Conservation (phyloP, 805 yeast species). For the Teunomyces aglyptinius region DNA sequence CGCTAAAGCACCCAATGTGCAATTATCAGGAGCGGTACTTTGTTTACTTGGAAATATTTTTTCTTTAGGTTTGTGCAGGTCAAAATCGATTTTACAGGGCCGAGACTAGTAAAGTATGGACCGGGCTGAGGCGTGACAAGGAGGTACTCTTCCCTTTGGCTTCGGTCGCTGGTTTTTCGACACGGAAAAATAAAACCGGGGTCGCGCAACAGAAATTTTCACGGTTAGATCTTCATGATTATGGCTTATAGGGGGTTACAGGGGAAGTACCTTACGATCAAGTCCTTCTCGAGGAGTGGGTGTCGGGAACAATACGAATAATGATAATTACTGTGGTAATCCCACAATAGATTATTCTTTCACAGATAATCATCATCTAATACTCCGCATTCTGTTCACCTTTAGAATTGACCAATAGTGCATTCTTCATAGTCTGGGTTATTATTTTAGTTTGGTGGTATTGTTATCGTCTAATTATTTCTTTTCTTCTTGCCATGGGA, state of each 20-base stretch:
- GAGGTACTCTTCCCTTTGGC: background rate
- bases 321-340: background rate
- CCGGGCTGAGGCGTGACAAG: constrained; percentile 1
- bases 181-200: background rate
- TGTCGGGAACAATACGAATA: background rate
- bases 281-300: background rate
- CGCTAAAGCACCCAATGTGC: background rate
- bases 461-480: constrained; percentile 2
- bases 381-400: background rate
- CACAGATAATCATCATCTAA: background rate
- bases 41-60: background rate
- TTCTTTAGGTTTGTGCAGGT: background rate
- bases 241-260: background rate
- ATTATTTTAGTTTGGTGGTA: background rate
- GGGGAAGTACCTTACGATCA: constrained; percentile 1
- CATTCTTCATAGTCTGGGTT: background rate
- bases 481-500: background rate
- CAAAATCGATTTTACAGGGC: constrained; percentile 2
- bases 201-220: background rate
- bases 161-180: background rate
- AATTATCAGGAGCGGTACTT: background rate
- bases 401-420: background rate
- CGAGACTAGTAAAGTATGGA: constrained; percentile 1
- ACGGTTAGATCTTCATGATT: background rate
- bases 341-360: background rate